These are phyloP conservation scores for Syzygium grande DNA, from an alignment of 345 rosid genomes.

Conservation along the genomic window DNA sequence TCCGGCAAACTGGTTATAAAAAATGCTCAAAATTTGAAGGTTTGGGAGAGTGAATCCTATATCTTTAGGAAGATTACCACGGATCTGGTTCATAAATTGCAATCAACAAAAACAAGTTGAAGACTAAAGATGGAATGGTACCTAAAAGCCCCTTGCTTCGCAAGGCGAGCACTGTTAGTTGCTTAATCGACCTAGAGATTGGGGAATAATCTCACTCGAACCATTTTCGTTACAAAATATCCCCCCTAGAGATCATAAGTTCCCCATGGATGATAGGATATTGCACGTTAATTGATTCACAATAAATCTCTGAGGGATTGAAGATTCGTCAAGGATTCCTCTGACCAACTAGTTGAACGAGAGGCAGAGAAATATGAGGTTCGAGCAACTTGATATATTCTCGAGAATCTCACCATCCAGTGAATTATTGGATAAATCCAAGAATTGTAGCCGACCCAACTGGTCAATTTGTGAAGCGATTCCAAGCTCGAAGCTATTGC, in stretches of 20 bases:
- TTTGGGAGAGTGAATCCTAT: constrained; percentile 3
- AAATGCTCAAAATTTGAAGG: not conserved
- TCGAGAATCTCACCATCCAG: not conserved
- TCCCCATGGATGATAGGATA: not conserved
- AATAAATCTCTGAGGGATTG: rapidly evolving
- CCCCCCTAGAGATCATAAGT: not conserved
- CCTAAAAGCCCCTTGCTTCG: not conserved
- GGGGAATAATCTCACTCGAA: not conserved
- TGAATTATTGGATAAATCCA: not conserved
- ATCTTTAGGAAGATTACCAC: constrained; percentile 8
- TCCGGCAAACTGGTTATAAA: not conserved
- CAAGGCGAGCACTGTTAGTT: not conserved
- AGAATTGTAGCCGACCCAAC: too few relatives aligned
- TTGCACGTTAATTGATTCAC: not conserved
- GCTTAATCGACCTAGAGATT: not conserved
- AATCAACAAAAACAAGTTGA: constrained; percentile 11
- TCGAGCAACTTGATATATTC: not conserved
- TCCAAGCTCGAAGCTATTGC: not conserved
- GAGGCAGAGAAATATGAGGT: not conserved
- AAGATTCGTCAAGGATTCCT: not conserved
- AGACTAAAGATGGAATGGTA: constrained; percentile 12
- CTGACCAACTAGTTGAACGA: not conserved
- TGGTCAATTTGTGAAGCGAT: not conserved
- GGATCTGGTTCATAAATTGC: not conserved
- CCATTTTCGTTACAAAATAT: not conserved